Evolutionary conservation across 257 asterid species (phyloP).

Genomic region (Ilex asprella): DNA sequence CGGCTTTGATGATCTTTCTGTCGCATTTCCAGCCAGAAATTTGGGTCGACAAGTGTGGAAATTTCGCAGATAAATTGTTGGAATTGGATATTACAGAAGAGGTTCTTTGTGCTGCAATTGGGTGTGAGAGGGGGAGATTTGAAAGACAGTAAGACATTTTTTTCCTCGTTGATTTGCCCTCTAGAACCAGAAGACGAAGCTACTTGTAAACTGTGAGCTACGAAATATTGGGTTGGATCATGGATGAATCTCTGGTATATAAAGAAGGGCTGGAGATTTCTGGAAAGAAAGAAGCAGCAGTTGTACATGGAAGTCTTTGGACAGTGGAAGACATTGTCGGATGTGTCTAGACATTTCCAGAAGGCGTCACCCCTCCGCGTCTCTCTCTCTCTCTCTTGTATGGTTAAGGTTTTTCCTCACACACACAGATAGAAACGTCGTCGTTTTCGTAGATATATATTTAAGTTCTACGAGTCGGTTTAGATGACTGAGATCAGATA

Average conservation of each 20-base stretch:
- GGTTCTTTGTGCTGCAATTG: constrained; percentile 12
- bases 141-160: constrained; percentile 41
- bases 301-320: not conserved
- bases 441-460: too few species aligned
- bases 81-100: constrained; percentile 1
- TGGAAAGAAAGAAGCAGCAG: constrained; percentile 21
- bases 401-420: not conserved
- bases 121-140: constrained; percentile 21
- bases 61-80: constrained; percentile 10
- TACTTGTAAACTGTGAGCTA: not conserved
- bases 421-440: too few species aligned
- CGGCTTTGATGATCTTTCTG: constrained; percentile 16
- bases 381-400: not conserved
- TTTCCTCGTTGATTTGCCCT: not conserved
- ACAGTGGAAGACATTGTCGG: too few species aligned
- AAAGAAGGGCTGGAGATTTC: constrained; percentile 24
- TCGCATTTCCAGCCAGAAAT: constrained; percentile 6
- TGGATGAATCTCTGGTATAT: too few species aligned
- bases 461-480: too few species aligned
- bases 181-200: not conserved
- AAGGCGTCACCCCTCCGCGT: constrained; percentile 1
- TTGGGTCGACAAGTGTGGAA: constrained; percentile 4
- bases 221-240: not conserved
- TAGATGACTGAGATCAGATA: too few species aligned
- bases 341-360: constrained; percentile 44